phyloP scores from a whole-genome alignment of 345 rosid genomes.

The Passiflora organensis region DNA sequence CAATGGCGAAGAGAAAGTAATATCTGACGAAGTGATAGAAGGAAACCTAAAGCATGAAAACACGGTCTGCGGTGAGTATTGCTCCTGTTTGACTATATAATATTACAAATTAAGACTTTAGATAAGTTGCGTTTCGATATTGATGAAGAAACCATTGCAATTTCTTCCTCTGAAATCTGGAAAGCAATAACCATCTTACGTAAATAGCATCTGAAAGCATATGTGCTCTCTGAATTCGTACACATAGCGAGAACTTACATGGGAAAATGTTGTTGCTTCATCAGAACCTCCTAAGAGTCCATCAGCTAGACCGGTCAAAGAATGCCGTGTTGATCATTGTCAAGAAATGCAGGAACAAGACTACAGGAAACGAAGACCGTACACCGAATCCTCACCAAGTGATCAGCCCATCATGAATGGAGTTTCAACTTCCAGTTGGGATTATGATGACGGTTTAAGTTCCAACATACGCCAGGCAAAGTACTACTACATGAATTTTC shows the following conservation, averaged over 20 bases:
- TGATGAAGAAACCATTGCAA: no score
- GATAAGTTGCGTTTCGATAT: no score
- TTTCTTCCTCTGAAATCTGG: no score
- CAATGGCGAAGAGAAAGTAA: slow-evolving; percentile 12
- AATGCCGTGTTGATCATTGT: slow-evolving; percentile 12
- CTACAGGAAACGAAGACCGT: slow-evolving; percentile 9
- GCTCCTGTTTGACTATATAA: background rate
- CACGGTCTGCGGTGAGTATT: slow-evolving; percentile 25
- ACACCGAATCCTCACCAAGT: slow-evolving; percentile 21
- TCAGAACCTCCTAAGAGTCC: slow-evolving; percentile 20
- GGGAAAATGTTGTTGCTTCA: slow-evolving; percentile 4
- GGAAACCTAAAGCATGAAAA: slow-evolving; percentile 18
- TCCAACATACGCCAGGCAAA: slow-evolving; percentile 22
- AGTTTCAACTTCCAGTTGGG: slow-evolving; percentile 12
- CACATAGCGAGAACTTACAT: no score
- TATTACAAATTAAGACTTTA: no score
- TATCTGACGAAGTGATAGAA: slow-evolving; percentile 59
- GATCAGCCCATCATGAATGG: slow-evolving; percentile 12
- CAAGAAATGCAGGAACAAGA: slow-evolving; percentile 17
- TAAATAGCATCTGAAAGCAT: no score
- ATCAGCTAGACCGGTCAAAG: slow-evolving; percentile 15
- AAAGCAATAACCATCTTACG: no score
- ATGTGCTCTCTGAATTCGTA: no score
- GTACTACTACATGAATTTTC: slow-evolving; percentile 11
- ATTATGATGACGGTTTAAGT: slow-evolving; percentile 16